A percentile compares a stretch with the other conserved stretches of the same genome.
Evolutionary conservation across 2,329 filamentous ascomycete genomes (phyloP).

Genomic region (Macrophomina phaseolina): DNA sequence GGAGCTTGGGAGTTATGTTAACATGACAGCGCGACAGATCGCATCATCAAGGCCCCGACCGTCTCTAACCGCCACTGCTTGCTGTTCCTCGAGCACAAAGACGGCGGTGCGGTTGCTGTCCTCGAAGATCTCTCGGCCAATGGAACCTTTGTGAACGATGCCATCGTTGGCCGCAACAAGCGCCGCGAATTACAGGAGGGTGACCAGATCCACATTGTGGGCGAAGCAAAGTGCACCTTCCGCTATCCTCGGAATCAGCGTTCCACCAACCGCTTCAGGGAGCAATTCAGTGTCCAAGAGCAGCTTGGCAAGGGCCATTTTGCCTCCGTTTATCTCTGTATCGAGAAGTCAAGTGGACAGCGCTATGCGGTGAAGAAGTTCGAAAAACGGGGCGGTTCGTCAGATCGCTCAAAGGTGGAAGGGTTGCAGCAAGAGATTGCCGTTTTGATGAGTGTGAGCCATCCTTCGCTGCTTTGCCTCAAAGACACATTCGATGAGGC

Average conservation of each 20-base stretch:
- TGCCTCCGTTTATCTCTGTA: constrained; percentile 88
- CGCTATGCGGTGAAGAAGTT: constrained; percentile 95
- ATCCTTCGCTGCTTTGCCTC: constrained; percentile 88
- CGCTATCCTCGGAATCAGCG: constrained; percentile 68
- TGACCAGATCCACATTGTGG: constrained; percentile 87
- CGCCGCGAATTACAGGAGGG: constrained; percentile 84
- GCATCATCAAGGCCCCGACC: constrained; percentile 73
- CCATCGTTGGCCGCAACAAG: constrained; percentile 88
- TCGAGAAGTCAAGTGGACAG: constrained; percentile 81
- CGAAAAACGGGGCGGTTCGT: constrained; percentile 79
- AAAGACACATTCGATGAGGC: constrained; percentile 95
- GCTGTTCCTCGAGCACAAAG: constrained; percentile 67
- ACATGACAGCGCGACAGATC: constrained; percentile 55
- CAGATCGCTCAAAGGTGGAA: constrained; percentile 82
- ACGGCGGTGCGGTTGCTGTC: constrained; percentile 68
- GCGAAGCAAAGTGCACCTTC: constrained; percentile 88
- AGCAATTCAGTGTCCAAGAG: constrained; percentile 84
- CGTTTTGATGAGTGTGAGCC: constrained; percentile 95
- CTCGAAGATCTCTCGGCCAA: constrained; percentile 95
- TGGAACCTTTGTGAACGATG: constrained; percentile 94
- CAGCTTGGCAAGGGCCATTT: constrained; percentile 95
- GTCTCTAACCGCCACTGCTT: constrained; percentile 87
- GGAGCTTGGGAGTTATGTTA: background rate
- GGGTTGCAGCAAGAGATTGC: constrained; percentile 94
- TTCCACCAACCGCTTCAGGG: constrained; percentile 74